A percentile compares a stretch with the other conserved stretches of the same genome.
These are phyloP conservation scores for Neoboletus brunneissimus DNA, from an alignment of 768 basidiomycete genomes.

Conservation along the genomic window DNA sequence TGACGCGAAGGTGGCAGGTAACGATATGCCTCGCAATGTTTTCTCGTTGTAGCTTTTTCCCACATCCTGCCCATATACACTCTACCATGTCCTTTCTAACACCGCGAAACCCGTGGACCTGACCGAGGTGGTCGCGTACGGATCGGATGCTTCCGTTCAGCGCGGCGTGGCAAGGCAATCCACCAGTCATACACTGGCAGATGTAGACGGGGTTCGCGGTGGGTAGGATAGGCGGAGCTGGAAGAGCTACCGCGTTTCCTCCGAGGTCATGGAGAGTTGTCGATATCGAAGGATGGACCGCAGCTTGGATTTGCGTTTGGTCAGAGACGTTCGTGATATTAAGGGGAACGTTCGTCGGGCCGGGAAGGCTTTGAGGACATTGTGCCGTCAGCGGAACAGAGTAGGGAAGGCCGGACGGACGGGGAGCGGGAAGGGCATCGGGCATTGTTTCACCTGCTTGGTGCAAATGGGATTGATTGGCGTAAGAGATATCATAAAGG, in stretches of 20 bases:
- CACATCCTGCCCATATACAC: constrained; percentile 18
- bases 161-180: not conserved
- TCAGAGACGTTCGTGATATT: not conserved
- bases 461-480: not conserved
- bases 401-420: not conserved
- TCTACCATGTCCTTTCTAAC: not conserved
- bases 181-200: constrained; percentile 4
- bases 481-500: not conserved
- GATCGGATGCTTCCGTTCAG: constrained; percentile 2
- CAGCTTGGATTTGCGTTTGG: not conserved
- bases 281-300: not conserved
- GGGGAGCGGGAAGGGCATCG: not conserved
- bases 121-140: constrained; percentile 18
- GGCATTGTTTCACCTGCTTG: not conserved
- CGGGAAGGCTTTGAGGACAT: not conserved
- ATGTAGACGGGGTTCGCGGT: not conserved
- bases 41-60: constrained; percentile 7
- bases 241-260: not conserved
- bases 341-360: not conserved
- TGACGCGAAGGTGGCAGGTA: constrained; percentile 11
- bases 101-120: constrained; percentile 2
- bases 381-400: no score
- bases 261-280: not conserved
- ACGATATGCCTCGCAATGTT: constrained; percentile 21
- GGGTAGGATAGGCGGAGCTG: not conserved